Base-by-base conservation (phyloP, 257 asterid genomes). In the Fraxinus anomala region DNA sequence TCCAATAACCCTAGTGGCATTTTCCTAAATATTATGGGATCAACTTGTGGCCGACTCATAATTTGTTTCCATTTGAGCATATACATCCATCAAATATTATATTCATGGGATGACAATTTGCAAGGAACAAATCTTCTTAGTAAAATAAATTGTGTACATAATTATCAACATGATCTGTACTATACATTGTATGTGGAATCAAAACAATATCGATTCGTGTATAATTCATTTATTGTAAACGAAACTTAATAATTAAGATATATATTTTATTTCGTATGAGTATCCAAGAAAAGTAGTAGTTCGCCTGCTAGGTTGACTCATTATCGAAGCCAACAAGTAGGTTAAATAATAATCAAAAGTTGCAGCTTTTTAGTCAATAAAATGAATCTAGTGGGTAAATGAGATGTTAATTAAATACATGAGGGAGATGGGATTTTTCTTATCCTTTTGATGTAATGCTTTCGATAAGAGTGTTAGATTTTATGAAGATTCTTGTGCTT, bases 1-100 rank as follows among this genome's bases (percentile, higher is more conserved):
- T 56, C 66, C 65, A n/a, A 56, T 56, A 56, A n/a, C 26, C 66
- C 66, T 56, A 56, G 66, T 56, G 66, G 66, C 65, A 54, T 6
- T 54, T 56, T 19, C 66, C 66, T 19, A 17, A 56, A 2, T 56
- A n/a, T 56, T 56, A 7, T 8, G 10, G 5, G 10, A 19, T 5
- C 66, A 56, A 56, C 66, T 56, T 56, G 66, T 56, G 12, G 3
- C 36, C 36, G 66, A 56, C 66, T n/a, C 28, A 47, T 16, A 47
- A 47, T 47, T 16, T 47, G 8, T 47, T 47, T 47, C 21, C 1
- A 47, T 47, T 56, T 56, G 26, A 17, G 26, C 21, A 51, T 51
- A 51, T n/a, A 19, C 19, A 17, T 54, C 26, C 65, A 54, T 17
- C 26, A 56, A 56, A 56, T 56, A 56, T 56, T 56, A 56, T 56